Evolutionary conservation across 2,329 filamentous ascomycete species (phyloP).

Genomic region (Neofusicoccum parvum): DNA sequence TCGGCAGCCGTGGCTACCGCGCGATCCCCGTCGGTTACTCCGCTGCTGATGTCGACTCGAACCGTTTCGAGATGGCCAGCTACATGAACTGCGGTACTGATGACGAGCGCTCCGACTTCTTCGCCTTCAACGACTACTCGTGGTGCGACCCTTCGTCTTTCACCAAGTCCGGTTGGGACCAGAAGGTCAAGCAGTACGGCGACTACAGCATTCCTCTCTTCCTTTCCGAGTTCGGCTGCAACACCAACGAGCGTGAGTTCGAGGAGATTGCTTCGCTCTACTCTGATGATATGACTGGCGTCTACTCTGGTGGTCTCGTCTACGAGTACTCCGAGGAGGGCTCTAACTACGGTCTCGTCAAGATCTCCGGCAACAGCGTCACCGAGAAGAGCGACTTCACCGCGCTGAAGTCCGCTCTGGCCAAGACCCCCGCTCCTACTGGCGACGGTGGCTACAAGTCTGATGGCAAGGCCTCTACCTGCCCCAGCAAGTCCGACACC

Average conservation of each 20-base stretch:
- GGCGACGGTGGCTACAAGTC: slow-evolving; percentile 64
- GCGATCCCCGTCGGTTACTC: slow-evolving; percentile 78
- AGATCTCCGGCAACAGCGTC: slow-evolving; percentile 58
- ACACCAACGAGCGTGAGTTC: slow-evolving; percentile 78
- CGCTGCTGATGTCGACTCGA: slow-evolving; percentile 80
- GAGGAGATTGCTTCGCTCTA: slow-evolving; percentile 80
- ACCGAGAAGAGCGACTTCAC: slow-evolving; percentile 65
- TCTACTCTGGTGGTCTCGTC: slow-evolving; percentile 94
- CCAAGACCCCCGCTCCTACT: slow-evolving; percentile 52
- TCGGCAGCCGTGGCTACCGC: slow-evolving; percentile 69
- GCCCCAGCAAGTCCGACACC: slow-evolving; percentile 55
- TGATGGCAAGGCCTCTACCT: slow-evolving; percentile 54
- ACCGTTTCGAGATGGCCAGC: slow-evolving; percentile 80
- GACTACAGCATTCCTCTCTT: slow-evolving; percentile 60
- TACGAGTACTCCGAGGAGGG: slow-evolving; percentile 80
- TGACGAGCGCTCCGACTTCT: slow-evolving; percentile 83
- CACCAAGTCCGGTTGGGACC: slow-evolving; percentile 73
- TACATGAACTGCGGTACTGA: slow-evolving; percentile 95
- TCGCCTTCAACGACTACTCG: slow-evolving; percentile 87
- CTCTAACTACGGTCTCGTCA: slow-evolving; percentile 76
- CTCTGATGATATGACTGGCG: slow-evolving; percentile 75
- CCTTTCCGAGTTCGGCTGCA: slow-evolving; percentile 94
- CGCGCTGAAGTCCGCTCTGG: slow-evolving; percentile 55
- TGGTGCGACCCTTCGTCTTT: slow-evolving; percentile 66
- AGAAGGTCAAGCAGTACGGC: slow-evolving; percentile 40